phyloP scores from a whole-genome alignment of 2,329 filamentous ascomycete species.

The Hypoxylon sp. region DNA sequence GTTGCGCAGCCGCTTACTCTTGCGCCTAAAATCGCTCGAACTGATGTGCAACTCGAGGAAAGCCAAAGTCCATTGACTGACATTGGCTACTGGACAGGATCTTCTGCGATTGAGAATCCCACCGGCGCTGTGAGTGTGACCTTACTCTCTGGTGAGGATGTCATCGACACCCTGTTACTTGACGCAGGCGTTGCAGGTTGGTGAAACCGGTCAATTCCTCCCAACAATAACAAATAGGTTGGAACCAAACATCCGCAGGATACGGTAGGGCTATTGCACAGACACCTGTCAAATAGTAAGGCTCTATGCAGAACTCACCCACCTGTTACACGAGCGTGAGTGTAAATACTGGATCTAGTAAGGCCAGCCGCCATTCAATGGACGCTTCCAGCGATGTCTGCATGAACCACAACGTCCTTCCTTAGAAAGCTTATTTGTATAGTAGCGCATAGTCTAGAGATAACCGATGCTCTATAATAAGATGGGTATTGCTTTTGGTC shows the following conservation, averaged over 20 bases:
- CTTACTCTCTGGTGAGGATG: slow-evolving; percentile 34
- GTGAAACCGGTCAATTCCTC: slow-evolving; percentile 31
- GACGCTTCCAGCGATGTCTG: slow-evolving; percentile 4
- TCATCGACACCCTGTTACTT: slow-evolving; percentile 47
- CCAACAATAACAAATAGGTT: slow-evolving; percentile 8
- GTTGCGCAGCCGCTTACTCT: slow-evolving; percentile 47
- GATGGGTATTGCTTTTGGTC: slow-evolving; percentile 24
- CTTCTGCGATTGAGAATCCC: slow-evolving; percentile 35
- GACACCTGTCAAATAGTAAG: slow-evolving; percentile 23
- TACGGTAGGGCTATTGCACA: slow-evolving; percentile 7
- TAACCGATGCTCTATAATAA: slow-evolving; percentile 24
- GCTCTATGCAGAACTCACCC: slow-evolving; percentile 13
- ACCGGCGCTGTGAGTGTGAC: slow-evolving; percentile 47
- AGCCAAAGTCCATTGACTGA: slow-evolving; percentile 24
- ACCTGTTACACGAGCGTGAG: slow-evolving; percentile 13
- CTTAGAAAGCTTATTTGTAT: slow-evolving; percentile 13
- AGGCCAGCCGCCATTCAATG: slow-evolving; percentile 35
- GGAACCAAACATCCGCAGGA: slow-evolving; percentile 15
- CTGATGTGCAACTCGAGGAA: slow-evolving; percentile 29
- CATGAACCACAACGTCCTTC: slow-evolving; percentile 16
- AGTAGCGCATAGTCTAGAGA: slow-evolving; percentile 17
- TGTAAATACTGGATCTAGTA: slow-evolving; percentile 31
- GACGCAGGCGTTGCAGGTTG: slow-evolving; percentile 49
- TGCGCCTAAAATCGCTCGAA: slow-evolving; percentile 40
- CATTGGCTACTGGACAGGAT: slow-evolving; percentile 39